phyloP scores from a whole-genome alignment of 495 filamentous ascomycete species.

The Aspergillus bridgeri region DNA sequence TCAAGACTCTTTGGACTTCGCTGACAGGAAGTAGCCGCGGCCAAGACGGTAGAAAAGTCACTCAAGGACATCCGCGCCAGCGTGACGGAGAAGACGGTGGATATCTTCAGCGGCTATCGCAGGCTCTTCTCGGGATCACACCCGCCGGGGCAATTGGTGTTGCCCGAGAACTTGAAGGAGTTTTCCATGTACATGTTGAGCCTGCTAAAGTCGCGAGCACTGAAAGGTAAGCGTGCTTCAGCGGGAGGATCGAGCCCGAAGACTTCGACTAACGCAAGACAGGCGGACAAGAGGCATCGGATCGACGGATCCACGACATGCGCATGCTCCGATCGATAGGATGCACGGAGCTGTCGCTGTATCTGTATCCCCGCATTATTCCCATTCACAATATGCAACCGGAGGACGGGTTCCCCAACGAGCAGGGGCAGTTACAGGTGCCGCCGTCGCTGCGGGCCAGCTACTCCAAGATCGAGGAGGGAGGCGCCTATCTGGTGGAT shows the following conservation, averaged over 20 bases:
- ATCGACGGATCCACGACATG: slow-evolving; percentile 88
- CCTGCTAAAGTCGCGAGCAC: slow-evolving; percentile 84
- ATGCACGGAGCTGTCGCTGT: slow-evolving; percentile 77
- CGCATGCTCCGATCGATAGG: slow-evolving; percentile 86
- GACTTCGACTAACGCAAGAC: not conserved
- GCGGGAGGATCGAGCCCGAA: not conserved
- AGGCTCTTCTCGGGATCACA: slow-evolving; percentile 84
- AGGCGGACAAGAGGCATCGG: slow-evolving; percentile 82
- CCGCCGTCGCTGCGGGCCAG: slow-evolving; percentile 69
- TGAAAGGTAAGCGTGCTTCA: slow-evolving; percentile 67
- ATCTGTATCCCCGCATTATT: slow-evolving; percentile 93
- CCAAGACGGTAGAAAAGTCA: slow-evolving; percentile 71
- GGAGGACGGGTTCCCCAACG: slow-evolving; percentile 81
- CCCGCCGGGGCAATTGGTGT: slow-evolving; percentile 87
- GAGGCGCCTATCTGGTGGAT: slow-evolving; percentile 96
- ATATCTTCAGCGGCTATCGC: slow-evolving; percentile 89
- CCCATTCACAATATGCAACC: slow-evolving; percentile 79
- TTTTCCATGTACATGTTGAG: slow-evolving; percentile 97
- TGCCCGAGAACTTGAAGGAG: slow-evolving; percentile 95
- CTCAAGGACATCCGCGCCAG: slow-evolving; percentile 84
- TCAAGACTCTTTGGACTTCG: not conserved
- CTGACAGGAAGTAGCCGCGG: slow-evolving; percentile 52
- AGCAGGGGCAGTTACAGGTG: slow-evolving; percentile 80
- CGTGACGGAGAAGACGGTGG: slow-evolving; percentile 88
- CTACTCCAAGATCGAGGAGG: slow-evolving; percentile 86